phyloP scores from a whole-genome alignment of 768 basidiomycete genomes.

The Filobasidium floriforme region DNA sequence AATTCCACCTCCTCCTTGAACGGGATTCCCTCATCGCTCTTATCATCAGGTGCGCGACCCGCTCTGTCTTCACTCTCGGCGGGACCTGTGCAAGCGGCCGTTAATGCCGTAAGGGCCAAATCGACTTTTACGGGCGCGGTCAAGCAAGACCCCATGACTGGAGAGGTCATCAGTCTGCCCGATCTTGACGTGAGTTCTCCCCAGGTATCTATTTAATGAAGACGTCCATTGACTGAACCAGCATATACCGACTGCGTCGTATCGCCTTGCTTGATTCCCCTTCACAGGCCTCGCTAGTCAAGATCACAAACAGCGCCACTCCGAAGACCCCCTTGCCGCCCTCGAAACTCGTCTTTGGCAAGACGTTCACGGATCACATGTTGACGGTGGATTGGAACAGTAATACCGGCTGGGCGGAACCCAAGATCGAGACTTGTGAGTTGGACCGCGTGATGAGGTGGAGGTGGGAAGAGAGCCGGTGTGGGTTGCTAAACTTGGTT shows the following conservation, averaged over 20 bases:
- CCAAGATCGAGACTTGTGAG: slow-evolving; percentile 76
- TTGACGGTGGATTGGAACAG: slow-evolving; percentile 66
- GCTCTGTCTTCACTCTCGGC: neutral
- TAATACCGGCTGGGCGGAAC: slow-evolving; percentile 68
- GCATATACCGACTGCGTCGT: no score
- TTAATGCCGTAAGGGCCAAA: neutral
- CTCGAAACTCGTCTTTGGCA: slow-evolving; percentile 69
- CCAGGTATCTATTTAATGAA: no score
- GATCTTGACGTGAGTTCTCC: slow-evolving; percentile 56
- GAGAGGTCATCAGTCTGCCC: slow-evolving; percentile 50
- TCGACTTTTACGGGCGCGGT: slow-evolving; percentile 13
- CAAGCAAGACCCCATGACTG: slow-evolving; percentile 50
- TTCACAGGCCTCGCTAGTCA: slow-evolving; percentile 36
- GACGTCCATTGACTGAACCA: neutral
- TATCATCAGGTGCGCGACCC: neutral
- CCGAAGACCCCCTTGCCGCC: slow-evolving; percentile 61
- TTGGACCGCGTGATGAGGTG: slow-evolving; percentile 25
- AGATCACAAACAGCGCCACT: slow-evolving; percentile 38
- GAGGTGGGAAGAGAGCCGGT: no score
- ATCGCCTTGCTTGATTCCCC: no score
- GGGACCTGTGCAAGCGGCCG: neutral
- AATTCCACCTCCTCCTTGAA: no score
- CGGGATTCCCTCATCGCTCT: neutral
- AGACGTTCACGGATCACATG: slow-evolving; percentile 80
- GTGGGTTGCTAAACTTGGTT: no score